Evolutionary conservation across 768 basidiomycete species (phyloP), one percentile per base, ranked within the genome.

Genomic region (Trametes cubensis): DNA sequence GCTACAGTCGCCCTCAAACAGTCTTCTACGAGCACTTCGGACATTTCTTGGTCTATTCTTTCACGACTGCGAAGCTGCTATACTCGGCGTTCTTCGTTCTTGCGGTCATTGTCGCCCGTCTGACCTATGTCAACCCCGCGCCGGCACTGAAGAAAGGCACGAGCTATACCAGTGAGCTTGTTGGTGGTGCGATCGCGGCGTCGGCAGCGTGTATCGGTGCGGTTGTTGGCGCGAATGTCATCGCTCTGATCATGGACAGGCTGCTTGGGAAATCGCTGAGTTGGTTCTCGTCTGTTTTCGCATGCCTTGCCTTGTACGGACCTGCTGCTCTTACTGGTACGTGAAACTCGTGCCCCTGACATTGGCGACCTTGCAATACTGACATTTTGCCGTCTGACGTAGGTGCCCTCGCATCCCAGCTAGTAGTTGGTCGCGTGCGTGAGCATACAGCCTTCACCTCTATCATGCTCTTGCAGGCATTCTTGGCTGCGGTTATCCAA

Each of bases 11-110:
- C 26, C 89, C 89, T 0, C 76, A 81, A 7, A 90, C 88, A 2
- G 88, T 95, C 47, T 98, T 89, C 78, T 91, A 89, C 74, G 82
- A 87, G 2, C 78, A 88, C 47, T 74, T 92, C 23, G 88, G 89
- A 11, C 65, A 77, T 6, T 88, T 92, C 70, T 78, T 90, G 67
- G 77, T 89, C 40, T 95, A 92, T 74, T 86, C 90, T 1, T 92
- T 88, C 76, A 71, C 77, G 25, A 85, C 85, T 2, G 94, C 92
- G 28, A 84, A 83, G 68, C 72, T 85, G 26, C 69, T 89, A 62
- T 93, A 95, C 63, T 60, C 78, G 20, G 55, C 76, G 14, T 76
- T 88, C 10, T 79, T 87, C 39, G 67, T 75, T 2, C 76, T 80
- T 1, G 79, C 85, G 3, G 18, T 85, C 4, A 64, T 74, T 18